Conservation (phyloP, 2,329 filamentous ascomycete species). For the Elsinoe ampelina region DNA sequence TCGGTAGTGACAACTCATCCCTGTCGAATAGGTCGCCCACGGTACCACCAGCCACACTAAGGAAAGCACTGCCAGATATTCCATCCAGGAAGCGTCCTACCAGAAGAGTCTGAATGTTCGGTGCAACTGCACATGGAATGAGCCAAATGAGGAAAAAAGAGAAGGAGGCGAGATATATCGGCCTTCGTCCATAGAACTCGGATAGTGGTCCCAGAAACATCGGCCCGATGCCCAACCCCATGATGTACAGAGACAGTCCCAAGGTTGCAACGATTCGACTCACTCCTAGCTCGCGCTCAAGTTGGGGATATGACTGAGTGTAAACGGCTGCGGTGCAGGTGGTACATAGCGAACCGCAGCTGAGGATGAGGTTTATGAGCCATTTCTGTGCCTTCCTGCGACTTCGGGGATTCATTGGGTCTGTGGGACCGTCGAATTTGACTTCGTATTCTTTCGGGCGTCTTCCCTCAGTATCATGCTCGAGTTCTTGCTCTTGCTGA, state of each 20-base stretch:
- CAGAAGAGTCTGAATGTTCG: constrained; percentile 72
- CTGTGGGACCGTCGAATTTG: constrained; percentile 62
- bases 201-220: constrained; percentile 44
- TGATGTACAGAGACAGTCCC: constrained; percentile 73
- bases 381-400: constrained; percentile 59
- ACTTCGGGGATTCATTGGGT: constrained; percentile 65
- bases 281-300: constrained; percentile 63
- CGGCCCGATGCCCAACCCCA: constrained; percentile 55
- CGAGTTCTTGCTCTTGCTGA: constrained; percentile 14
- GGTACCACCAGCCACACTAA: constrained; percentile 70
- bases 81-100: constrained; percentile 70
- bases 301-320: constrained; percentile 69
- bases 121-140: constrained; percentile 71
- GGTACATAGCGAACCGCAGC: constrained; percentile 66
- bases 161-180: constrained; percentile 71
- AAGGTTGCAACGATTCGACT: constrained; percentile 66
- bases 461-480: constrained; percentile 6
- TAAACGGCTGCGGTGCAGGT: constrained; percentile 86
- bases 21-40: constrained; percentile 69
- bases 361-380: constrained; percentile 67
- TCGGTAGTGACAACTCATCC: constrained; percentile 63
- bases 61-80: constrained; percentile 53
- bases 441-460: constrained; percentile 54
- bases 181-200: constrained; percentile 70
- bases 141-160: constrained; percentile 63